Percentiles rank a stretch among this genome's conserved stretches.
Evolutionary conservation across 768 basidiomycete species (phyloP).

Genomic region (Amanita subjunquillea): DNA sequence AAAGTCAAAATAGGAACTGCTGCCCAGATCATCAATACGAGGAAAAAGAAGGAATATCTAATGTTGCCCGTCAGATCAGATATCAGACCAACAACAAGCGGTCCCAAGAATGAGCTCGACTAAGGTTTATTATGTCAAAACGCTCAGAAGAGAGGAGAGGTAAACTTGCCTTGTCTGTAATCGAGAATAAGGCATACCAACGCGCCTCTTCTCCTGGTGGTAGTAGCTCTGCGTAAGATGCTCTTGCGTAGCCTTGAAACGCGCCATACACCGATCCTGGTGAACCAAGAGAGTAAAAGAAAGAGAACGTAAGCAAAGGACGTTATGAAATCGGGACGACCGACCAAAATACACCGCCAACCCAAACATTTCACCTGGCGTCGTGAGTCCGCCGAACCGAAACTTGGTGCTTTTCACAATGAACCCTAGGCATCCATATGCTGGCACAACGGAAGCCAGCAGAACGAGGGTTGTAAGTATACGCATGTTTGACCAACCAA

Average conservation of each 20-base stretch:
- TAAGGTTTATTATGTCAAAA: constrained; percentile 17
- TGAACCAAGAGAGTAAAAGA: background rate
- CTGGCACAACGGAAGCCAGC: constrained; percentile 56
- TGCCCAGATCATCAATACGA: constrained; percentile 70
- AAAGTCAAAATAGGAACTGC: constrained; percentile 67
- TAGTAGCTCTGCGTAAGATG: constrained; percentile 79
- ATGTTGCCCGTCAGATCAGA: constrained; percentile 88
- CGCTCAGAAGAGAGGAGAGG: constrained; percentile 5
- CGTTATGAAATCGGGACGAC: constrained; percentile 9
- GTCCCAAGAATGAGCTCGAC: constrained; percentile 90
- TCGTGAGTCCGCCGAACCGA: constrained; percentile 64
- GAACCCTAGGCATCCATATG: constrained; percentile 81
- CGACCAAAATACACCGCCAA: constrained; percentile 77
- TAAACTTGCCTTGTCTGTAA: constrained; percentile 71
- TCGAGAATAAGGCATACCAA: constrained; percentile 84
- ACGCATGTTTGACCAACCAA: constrained; percentile 55
- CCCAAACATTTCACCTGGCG: constrained; percentile 76
- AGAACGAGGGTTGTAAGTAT: constrained; percentile 60
- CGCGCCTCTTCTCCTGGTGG: constrained; percentile 84
- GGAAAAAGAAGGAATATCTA: constrained; percentile 83
- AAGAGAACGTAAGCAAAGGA: background rate
- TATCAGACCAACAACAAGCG: constrained; percentile 79
- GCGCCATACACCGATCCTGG: constrained; percentile 73
- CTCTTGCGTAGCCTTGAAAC: constrained; percentile 84
- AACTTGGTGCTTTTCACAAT: constrained; percentile 32